Conservation (phyloP, 192 early-diverging fungal genomes). For the Backusella psychrophila region DNA sequence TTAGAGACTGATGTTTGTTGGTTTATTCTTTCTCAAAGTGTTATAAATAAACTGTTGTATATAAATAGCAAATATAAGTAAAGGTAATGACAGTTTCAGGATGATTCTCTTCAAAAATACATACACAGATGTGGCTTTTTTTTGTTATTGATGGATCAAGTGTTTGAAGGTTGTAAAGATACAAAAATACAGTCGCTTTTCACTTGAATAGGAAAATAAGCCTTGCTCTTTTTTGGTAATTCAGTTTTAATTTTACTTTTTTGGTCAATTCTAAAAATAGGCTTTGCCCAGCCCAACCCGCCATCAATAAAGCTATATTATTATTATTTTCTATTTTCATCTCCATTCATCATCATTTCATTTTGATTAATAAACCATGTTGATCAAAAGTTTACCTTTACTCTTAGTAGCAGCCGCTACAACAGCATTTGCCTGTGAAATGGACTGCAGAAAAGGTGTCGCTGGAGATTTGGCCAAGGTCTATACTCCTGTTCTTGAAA, state of each 20-base stretch:
- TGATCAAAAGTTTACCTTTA: slow-evolving; percentile 4
- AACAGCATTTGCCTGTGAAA: slow-evolving; percentile 43
- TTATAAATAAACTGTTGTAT: no score
- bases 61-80: no score
- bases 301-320: not conserved
- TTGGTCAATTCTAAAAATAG: not conserved
- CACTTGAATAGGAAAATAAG: not conserved
- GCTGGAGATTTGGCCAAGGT: slow-evolving; percentile 42
- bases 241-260: not conserved
- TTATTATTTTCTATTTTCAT: not conserved
- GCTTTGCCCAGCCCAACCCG: not conserved
- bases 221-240: not conserved
- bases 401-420: slow-evolving; percentile 7
- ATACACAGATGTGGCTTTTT: no score
- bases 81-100: no score
- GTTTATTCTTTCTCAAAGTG: no score
- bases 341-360: not conserved
- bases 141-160: no score
- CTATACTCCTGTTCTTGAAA: slow-evolving; percentile 38
- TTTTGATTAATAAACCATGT: slow-evolving; percentile 8
- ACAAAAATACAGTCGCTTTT: not conserved
- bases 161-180: no score
- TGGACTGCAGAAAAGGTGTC: slow-evolving; percentile 47
- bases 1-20: no score
- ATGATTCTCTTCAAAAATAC: no score